Evolutionary conservation across 768 basidiomycete species (phyloP), one percentile per base, ranked within the genome.

Genomic region (Myochromella boudieri): DNA sequence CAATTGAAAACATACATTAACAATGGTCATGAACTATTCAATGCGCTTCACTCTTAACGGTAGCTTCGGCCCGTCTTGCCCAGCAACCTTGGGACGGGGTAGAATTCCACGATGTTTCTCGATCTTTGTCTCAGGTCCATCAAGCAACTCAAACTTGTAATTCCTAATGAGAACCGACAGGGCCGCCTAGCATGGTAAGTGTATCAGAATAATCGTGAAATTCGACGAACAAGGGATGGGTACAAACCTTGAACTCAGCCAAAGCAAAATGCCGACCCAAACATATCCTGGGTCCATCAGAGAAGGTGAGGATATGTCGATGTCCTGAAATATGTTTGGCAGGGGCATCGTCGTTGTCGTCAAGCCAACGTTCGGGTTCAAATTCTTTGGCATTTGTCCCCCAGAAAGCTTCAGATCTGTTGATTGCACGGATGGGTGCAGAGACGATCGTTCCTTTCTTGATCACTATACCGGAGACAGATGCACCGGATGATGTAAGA

Each of bases 311-410:
- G 9, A 80, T 57, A 52, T 81, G 78, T 0, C 71, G 67, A 50
- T 80, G 65, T 11, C 78, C 80, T 52, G 73, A 71, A 2, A 78
- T 62, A 21, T 71, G 69, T 27, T 69, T 70, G 0, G 71, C 69
- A 22, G 48, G 42, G 14, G 50, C 49, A 1, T 64, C 60, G n/a
- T n/a, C n/a, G 11, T 62, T 63, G 4, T 64, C 61, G 4, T 53
- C 53, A 7, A 87, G 64, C 86, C 87, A 88, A 4, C 86, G 69
- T 44, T 81, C 80, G 0, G 85, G 86, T 31, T 75, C 68, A 60
- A 82, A 89, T 37, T 72, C 72, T 18, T 72, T 70, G 3, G 82
- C 75, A 46, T 82, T 75, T 0, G 68, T 56, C 1, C 86, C 86
- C 86, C 87, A 88, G 25, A 84, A 59, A 1, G 60, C 62, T 43